These are phyloP conservation scores for Phytophthora chlamydospora DNA, from an alignment of 352 stramenopile genomes.

Conservation along the genomic window DNA sequence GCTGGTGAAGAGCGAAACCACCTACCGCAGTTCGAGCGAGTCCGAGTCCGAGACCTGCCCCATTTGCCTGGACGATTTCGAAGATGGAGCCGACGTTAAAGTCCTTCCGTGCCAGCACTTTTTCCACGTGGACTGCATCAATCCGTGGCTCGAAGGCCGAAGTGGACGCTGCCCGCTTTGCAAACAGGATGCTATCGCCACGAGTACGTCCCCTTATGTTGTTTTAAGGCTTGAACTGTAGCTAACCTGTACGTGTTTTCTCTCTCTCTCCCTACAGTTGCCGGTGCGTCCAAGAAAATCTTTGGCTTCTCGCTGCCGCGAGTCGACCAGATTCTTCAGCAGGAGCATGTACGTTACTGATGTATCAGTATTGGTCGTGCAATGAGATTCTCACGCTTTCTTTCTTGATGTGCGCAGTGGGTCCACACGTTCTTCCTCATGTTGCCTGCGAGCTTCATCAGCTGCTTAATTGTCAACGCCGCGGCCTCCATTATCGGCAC, in stretches of 20 bases:
- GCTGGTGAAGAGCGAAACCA: slow-evolving; percentile 8
- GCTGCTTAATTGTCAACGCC: slow-evolving; percentile 80
- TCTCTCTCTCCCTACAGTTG: slow-evolving; percentile 30
- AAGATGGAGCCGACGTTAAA: slow-evolving; percentile 61
- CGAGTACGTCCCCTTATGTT: slow-evolving; percentile 37
- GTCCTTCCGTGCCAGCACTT: slow-evolving; percentile 88
- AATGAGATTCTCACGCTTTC: slow-evolving; percentile 23
- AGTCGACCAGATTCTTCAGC: slow-evolving; percentile 74
- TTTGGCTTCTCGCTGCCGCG: slow-evolving; percentile 66
- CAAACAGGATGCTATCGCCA: slow-evolving; percentile 81
- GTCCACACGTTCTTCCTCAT: slow-evolving; percentile 85
- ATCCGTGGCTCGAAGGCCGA: slow-evolving; percentile 82
- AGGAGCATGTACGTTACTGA: slow-evolving; percentile 63
- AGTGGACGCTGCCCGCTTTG: slow-evolving; percentile 85
- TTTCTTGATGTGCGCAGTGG: slow-evolving; percentile 49
- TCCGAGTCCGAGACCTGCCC: slow-evolving; percentile 59
- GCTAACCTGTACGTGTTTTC: slow-evolving; percentile 7
- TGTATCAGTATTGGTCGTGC: too few relatives aligned
- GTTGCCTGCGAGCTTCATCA: slow-evolving; percentile 79
- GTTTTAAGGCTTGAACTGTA: not conserved
- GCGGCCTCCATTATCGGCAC: slow-evolving; percentile 73
- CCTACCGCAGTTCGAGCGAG: slow-evolving; percentile 26
- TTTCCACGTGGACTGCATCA: slow-evolving; percentile 88
- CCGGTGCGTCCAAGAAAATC: slow-evolving; percentile 58
- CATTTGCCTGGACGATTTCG: slow-evolving; percentile 84